Percentiles rank a stretch among this genome's conserved stretches.
Conservation (phyloP, 129 eudicot species). For the Lonicera japonica region DNA sequence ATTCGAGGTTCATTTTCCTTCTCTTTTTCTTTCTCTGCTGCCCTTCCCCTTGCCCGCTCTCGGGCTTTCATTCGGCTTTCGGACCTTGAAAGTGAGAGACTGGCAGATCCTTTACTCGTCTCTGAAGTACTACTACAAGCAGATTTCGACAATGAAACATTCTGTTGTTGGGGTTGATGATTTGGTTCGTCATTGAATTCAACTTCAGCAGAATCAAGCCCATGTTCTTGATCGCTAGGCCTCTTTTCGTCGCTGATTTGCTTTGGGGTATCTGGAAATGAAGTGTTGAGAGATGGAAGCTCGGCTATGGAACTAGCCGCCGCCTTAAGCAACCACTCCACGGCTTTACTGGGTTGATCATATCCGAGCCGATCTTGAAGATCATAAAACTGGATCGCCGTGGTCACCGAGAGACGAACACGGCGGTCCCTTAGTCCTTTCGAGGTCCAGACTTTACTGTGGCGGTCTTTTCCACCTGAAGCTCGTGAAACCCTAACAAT, state of each 20-base stretch:
- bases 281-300: slow-evolving; percentile 53
- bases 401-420: slow-evolving; percentile 64
- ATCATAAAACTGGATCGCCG: slow-evolving; percentile 92
- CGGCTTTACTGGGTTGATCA: slow-evolving; percentile 95
- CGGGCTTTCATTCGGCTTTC: slow-evolving; percentile 68
- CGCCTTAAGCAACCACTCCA: slow-evolving; percentile 84
- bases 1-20: slow-evolving; percentile 17
- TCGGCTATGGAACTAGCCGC: slow-evolving; percentile 69
- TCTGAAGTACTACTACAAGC: slow-evolving; percentile 82
- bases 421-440: slow-evolving; percentile 86
- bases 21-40: slow-evolving; percentile 57
- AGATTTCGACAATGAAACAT: slow-evolving; percentile 34
- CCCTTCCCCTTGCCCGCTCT: slow-evolving; percentile 70
- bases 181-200: slow-evolving; percentile 29
- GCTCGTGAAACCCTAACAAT: slow-evolving; percentile 96
- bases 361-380: slow-evolving; percentile 77
- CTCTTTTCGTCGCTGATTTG: slow-evolving; percentile 47
- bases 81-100: slow-evolving; percentile 69
- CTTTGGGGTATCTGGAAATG: slow-evolving; percentile 45
- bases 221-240: slow-evolving; percentile 20
- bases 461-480: slow-evolving; percentile 89
- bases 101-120: slow-evolving; percentile 70
- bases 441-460: slow-evolving; percentile 82
- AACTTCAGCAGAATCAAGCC: slow-evolving; percentile 24
- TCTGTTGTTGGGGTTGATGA: slow-evolving; percentile 18